A percentile compares a stretch with the other conserved stretches of the same genome.
These are phyloP conservation scores for Fusarium chlamydosporum DNA, from an alignment of 2,329 filamentous ascomycete genomes.

Conservation along the genomic window DNA sequence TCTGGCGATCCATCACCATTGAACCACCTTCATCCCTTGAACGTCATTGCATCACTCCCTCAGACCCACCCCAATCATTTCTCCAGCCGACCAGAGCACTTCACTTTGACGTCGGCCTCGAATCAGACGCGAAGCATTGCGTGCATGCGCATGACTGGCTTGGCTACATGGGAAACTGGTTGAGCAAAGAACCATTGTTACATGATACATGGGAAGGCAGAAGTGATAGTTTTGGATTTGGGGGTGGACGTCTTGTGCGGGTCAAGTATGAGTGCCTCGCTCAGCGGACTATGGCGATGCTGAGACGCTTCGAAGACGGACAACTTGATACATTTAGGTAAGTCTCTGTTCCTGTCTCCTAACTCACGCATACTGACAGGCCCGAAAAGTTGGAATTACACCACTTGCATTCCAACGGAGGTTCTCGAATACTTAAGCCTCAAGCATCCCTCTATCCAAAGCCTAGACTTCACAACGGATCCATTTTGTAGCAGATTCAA, in stretches of 20 bases:
- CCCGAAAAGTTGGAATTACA: background rate
- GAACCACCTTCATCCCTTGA: accelerated
- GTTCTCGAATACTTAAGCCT: background rate
- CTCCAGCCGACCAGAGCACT: background rate
- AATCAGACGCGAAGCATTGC: background rate
- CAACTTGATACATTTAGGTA: conserved; percentile 8
- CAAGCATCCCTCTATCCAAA: background rate
- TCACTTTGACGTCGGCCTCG: background rate
- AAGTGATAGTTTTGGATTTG: background rate
- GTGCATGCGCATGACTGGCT: conserved; percentile 9
- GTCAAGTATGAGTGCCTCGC: conserved; percentile 23
- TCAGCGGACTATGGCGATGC: background rate
- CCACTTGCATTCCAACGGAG: background rate
- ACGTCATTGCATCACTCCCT: background rate
- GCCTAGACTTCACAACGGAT: background rate
- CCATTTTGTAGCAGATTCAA: conserved; percentile 17
- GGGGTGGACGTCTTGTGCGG: background rate
- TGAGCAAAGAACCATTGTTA: background rate
- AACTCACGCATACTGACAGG: background rate
- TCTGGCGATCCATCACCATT: conserved; percentile 1
- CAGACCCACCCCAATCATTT: background rate
- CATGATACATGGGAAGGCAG: conserved; percentile 4
- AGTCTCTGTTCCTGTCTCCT: accelerated
- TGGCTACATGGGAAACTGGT: background rate
- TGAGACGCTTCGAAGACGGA: accelerated